Evolutionary conservation across 768 basidiomycete genomes (phyloP).

Genomic region (Gloeophyllum trabeum): DNA sequence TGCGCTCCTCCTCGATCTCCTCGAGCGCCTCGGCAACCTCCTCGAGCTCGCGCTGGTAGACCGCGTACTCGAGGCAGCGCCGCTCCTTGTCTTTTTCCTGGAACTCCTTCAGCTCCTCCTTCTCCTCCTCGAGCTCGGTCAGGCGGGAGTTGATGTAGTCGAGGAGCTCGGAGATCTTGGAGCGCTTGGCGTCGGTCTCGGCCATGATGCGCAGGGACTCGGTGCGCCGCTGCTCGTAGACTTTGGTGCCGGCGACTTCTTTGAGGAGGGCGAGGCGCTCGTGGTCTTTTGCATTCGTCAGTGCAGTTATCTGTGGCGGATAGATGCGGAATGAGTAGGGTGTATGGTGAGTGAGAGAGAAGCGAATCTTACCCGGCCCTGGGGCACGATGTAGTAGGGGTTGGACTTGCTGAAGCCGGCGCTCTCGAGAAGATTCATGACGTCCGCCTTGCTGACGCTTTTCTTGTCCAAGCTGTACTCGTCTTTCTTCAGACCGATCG

Average conservation of each 20-base stretch:
- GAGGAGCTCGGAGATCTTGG: conserved; percentile 84
- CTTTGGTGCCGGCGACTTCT: conserved; percentile 96
- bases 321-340: conserved; percentile 7
- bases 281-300: conserved; percentile 95
- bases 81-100: conserved; percentile 93
- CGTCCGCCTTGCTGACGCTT: conserved; percentile 90
- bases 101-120: conserved; percentile 94
- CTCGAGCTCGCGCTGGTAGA: conserved; percentile 84
- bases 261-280: conserved; percentile 92
- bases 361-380: conserved; percentile 68
- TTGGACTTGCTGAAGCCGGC: conserved; percentile 98
- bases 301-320: conserved; percentile 66
- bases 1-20: conserved; percentile 75
- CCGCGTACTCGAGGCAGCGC: conserved; percentile 80
- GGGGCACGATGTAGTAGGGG: conserved; percentile 98
- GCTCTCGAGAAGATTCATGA: conserved; percentile 93
- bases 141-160: conserved; percentile 87
- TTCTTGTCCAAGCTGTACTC: conserved; percentile 97
- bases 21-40: conserved; percentile 82
- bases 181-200: conserved; percentile 87
- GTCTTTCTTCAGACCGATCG: conserved; percentile 97
- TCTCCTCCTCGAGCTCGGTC: conserved; percentile 91
- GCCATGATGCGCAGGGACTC: conserved; percentile 96
- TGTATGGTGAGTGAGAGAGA: neutral
- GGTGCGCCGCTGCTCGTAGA: conserved; percentile 88